phyloP scores from a whole-genome alignment of 1,284 basidiomycete species.

The Ustilago esculenta region DNA sequence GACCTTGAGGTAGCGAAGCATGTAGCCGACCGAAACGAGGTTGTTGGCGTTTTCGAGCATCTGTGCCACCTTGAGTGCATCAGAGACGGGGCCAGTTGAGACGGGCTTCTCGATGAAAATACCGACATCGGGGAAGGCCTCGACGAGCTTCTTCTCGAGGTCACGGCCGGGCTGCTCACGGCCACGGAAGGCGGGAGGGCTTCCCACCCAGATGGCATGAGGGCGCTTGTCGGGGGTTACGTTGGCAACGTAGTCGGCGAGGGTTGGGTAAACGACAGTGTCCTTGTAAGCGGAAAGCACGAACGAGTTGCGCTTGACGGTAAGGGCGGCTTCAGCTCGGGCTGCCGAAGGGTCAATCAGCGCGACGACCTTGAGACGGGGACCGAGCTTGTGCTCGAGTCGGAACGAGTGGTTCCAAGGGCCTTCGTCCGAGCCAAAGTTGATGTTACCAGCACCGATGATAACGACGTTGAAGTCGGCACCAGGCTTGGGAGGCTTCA shows the following conservation, averaged over 20 bases:
- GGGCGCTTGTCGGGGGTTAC: slow-evolving; percentile 71
- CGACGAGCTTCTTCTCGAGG: slow-evolving; percentile 88
- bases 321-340: slow-evolving; percentile 81
- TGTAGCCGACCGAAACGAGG: slow-evolving; percentile 88
- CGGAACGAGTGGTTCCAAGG: slow-evolving; percentile 67
- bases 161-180: slow-evolving; percentile 74
- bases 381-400: slow-evolving; percentile 80
- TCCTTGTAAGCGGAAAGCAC: slow-evolving; percentile 91
- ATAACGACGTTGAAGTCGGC: slow-evolving; percentile 66
- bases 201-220: slow-evolving; percentile 85
- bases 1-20: slow-evolving; percentile 70
- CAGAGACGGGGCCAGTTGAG: slow-evolving; percentile 78
- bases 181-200: slow-evolving; percentile 87
- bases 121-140: slow-evolving; percentile 77
- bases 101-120: slow-evolving; percentile 96
- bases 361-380: slow-evolving; percentile 92
- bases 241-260: slow-evolving; percentile 83
- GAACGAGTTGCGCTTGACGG: slow-evolving; percentile 91
- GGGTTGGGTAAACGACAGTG: slow-evolving; percentile 85
- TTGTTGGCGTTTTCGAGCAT: slow-evolving; percentile 68
- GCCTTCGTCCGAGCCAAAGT: slow-evolving; percentile 65
- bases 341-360: slow-evolving; percentile 89
- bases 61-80: slow-evolving; percentile 67
- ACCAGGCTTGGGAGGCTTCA: slow-evolving; percentile 63
- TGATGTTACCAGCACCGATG: slow-evolving; percentile 65